phyloP scores from a whole-genome alignment of 179 eudicot genomes.

The Actinidia polygama region DNA sequence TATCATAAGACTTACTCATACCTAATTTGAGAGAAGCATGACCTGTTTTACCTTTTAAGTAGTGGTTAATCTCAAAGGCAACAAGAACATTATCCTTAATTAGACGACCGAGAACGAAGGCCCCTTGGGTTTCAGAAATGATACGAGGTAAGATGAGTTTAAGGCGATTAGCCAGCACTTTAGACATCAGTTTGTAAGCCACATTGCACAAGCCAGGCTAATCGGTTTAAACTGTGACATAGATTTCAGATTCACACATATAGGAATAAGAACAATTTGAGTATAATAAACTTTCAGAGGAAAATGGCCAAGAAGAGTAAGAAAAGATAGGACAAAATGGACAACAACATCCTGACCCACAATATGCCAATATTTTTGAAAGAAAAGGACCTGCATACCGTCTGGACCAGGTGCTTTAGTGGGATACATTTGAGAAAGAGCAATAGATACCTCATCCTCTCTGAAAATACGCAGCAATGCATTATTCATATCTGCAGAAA shows the following conservation, averaged over 20 bases:
- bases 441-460: neutral
- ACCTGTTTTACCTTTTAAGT: neutral
- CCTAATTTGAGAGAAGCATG: neutral
- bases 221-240: neutral
- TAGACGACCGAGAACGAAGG: no score
- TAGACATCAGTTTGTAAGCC: no score
- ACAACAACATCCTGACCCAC: neutral
- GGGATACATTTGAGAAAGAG: neutral
- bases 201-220: neutral
- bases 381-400: neutral
- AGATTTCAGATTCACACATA: neutral
- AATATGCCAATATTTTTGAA: neutral
- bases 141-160: neutral
- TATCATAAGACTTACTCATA: neutral
- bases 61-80: neutral
- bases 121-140: neutral
- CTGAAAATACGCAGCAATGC: neutral
- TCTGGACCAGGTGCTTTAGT: neutral
- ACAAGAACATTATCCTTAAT: no score
- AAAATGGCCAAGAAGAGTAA: neutral
- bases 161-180: neutral
- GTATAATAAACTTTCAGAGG: neutral
- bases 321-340: neutral
- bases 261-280: neutral
- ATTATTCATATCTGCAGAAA: neutral